Evolutionary conservation across 305 asterid genomes (phyloP), one percentile per base, ranked within the genome.

Genomic region (Lippia alba): DNA sequence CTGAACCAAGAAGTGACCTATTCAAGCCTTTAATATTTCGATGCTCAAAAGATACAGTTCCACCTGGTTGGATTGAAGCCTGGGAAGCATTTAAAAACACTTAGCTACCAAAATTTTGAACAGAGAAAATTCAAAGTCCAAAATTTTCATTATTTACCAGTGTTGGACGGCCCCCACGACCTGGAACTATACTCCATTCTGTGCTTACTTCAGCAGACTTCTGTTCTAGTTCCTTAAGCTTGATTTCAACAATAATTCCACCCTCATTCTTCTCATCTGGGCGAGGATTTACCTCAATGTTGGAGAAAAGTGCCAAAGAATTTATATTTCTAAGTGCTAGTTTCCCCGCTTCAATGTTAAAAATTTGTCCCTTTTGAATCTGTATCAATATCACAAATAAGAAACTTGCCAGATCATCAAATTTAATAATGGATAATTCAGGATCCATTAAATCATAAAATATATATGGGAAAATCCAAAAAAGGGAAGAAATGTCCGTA

Each of bases 1-100:
- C 99, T 55, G 98, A 86, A 77, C 98, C 98, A 77, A 85, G 92
- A 76, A 95, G 81, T 53, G 99, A 95, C 84, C 99, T 89, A 75
- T 95, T 95, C 70, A 95, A 76, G 41, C 99, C 99, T 32, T 85
- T 81, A 72, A 95, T 84, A 74, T 95, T 95, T 41, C 99, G 85
- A 79, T 92, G 98, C 86, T 95, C 98, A 71, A 92, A 95, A 56
- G 99, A 92, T 74, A 95, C 96, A 59, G 98, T 90, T 74, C 99
- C 99, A 74, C 99, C 98, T 19, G 99, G 99, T 82, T 92, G 99
- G 72, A 95, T 77, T 56, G 99, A 92, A 80, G 98, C 98, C 98
- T 95, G 84, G 56, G 70, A 45, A 81, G 57, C 73, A 89, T 77
- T 65, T 66, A 36, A 71, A 61, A 67, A 53, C 69, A 72, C 18